Percentiles rank a stretch among this genome's conserved stretches.
Evolutionary conservation across 2,329 filamentous ascomycete species (phyloP).

Genomic region (Talaromyces sp.): DNA sequence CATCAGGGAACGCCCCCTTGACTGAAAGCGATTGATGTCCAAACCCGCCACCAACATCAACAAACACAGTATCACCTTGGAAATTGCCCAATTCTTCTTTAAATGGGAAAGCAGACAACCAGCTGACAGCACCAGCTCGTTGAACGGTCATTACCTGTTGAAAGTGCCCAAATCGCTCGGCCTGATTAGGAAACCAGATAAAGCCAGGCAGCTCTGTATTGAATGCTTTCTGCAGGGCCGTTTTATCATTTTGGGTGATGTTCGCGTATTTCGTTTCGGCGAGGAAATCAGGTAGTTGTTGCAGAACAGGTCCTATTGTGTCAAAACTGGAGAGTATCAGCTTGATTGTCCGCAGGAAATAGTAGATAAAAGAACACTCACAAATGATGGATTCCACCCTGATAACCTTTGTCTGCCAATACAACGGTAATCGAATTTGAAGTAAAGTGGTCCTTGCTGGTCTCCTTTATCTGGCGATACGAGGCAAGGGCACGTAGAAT

Average conservation of each 20-base stretch:
- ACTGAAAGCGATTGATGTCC: conserved; percentile 7
- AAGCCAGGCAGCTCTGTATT: neutral
- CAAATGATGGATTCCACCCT: neutral
- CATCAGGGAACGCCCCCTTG: neutral
- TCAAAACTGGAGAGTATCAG: neutral
- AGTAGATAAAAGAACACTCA: neutral
- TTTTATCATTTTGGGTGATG: neutral
- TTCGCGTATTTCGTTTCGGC: neutral
- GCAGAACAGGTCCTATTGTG: neutral
- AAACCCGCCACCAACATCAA: conserved; percentile 15
- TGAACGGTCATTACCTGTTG: too few species aligned
- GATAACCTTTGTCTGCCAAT: neutral
- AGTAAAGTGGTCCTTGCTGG: conserved; percentile 21
- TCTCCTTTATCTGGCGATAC: conserved; percentile 21
- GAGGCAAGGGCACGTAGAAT: conserved; percentile 30
- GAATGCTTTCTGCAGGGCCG: neutral
- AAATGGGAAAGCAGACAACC: too few species aligned
- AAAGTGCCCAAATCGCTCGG: too few species aligned
- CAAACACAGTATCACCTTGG: neutral
- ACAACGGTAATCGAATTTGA: conserved; percentile 24
- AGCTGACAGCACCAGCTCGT: too few species aligned
- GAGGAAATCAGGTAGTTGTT: neutral
- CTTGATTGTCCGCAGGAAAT: too few species aligned
- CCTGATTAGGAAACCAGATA: too few species aligned
- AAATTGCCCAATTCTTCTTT: neutral